phyloP scores from a whole-genome alignment of 352 stramenopile species.

The Pythium plurisporium region DNA sequence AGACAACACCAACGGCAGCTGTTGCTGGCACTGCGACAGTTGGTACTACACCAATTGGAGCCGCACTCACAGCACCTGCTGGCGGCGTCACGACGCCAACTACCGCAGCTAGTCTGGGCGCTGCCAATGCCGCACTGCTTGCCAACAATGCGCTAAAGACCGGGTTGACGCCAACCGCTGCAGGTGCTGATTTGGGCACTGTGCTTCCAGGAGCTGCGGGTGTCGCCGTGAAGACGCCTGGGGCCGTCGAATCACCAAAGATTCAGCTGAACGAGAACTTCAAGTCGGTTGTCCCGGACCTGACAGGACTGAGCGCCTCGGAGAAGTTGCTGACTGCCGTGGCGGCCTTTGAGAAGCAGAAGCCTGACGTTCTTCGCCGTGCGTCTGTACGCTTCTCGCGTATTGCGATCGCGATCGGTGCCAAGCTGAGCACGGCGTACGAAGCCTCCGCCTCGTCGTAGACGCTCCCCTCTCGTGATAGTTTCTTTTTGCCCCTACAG shows the following conservation, averaged over 20 bases:
- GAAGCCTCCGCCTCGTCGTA: slow-evolving; percentile 25
- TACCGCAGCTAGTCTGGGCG: slow-evolving; percentile 12
- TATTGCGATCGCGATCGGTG: slow-evolving; percentile 68
- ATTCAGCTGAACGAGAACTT: slow-evolving; percentile 45
- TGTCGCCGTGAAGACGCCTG: background rate
- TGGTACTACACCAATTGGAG: background rate
- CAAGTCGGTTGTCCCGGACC: slow-evolving; percentile 67
- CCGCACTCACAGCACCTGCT: background rate
- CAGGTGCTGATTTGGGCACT: background rate
- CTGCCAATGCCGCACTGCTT: slow-evolving; percentile 10
- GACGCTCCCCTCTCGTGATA: too few relatives aligned
- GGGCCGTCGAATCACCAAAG: slow-evolving; percentile 11
- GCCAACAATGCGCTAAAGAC: background rate
- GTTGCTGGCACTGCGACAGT: background rate
- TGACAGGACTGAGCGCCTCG: slow-evolving; percentile 65
- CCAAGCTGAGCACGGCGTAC: slow-evolving; percentile 75
- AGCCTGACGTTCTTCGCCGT: slow-evolving; percentile 70
- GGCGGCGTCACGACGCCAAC: slow-evolving; percentile 8
- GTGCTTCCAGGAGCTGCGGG: background rate
- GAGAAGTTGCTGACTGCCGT: slow-evolving; percentile 79
- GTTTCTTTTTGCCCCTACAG: too few relatives aligned
- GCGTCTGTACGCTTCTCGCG: slow-evolving; percentile 54
- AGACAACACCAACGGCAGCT: background rate
- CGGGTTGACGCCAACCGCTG: slow-evolving; percentile 11
- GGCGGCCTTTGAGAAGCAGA: slow-evolving; percentile 79